Evolutionary conservation across 192 early-diverging fungal species (phyloP), one percentile per base, ranked within the genome.

Genomic region (Phycomyces blakesleeanus): DNA sequence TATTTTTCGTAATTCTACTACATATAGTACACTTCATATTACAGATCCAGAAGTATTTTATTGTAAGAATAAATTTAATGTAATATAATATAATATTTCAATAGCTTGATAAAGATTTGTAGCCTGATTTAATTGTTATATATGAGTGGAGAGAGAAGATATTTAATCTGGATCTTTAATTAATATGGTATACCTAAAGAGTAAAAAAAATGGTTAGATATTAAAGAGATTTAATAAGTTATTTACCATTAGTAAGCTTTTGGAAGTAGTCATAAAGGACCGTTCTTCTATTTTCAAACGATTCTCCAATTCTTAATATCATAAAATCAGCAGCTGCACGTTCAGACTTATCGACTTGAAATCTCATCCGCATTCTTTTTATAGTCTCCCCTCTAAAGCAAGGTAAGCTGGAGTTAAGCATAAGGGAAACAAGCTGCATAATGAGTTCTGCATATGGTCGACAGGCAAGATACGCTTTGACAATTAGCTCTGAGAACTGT

Each of bases 321-420:
- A 99, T 99, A 74, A 93, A 98, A 55, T 94, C 91, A 0, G 97
- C 95, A 0, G 97, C 97, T 15, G 83, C 86, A 54, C 91, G 83
- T 54, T 99, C 97, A 24, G 86, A 85, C 62, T 85, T 87, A 51
- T 96, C 93, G 2, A 89, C 74, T 72, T 94, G 92, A 83, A 99
- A 98, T 20, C 96, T 77, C 18, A 82, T 78, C 3, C 91, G 74
- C 53, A 99, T 83, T 53, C 93, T 92, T 37, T 73, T 76, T 59
- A 96, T 82, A 5, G 97, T 97, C 62, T 99, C 94, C 21, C 91
- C 92, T 69, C 93, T 96, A 79, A 99, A 99, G 71, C 96, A 98
- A 0, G 97, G 97, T 53, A 99, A 71, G 4, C 95, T 95, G 20
- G 96, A 98, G 20, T 94, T 91, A 49, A 94, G 80, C 95, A 99